phyloP scores from a whole-genome alignment of 1,139 yeast species.

The Protomyces macrosporus region DNA sequence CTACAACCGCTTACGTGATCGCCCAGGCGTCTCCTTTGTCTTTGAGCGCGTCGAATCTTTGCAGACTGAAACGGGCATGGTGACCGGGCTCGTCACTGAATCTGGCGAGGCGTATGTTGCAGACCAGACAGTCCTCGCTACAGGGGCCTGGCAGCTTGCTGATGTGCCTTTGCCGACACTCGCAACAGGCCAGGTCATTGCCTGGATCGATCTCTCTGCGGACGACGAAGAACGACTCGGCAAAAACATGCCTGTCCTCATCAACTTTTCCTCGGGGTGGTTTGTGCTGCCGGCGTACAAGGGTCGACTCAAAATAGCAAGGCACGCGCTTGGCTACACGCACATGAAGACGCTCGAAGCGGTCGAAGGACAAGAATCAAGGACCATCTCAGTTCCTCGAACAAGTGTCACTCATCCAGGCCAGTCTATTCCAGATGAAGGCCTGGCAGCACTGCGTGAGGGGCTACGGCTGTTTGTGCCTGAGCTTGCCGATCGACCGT shows the following conservation, averaged over 20 bases:
- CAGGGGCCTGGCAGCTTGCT: slow-evolving; percentile 43
- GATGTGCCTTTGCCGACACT: slow-evolving; percentile 11
- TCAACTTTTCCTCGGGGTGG: slow-evolving; percentile 48
- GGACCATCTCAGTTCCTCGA: slow-evolving; percentile 9
- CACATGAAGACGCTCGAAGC: slow-evolving; percentile 11
- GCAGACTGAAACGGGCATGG: slow-evolving; percentile 30
- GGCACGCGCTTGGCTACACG: slow-evolving; percentile 32
- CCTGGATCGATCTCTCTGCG: slow-evolving; percentile 30
- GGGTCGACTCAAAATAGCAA: slow-evolving; percentile 42
- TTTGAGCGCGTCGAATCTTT: slow-evolving; percentile 36
- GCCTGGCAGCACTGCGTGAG: slow-evolving; percentile 27
- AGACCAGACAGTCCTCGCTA: slow-evolving; percentile 41
- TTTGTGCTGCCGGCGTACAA: slow-evolving; percentile 46
- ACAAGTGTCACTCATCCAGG: slow-evolving; percentile 13
- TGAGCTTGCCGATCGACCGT: slow-evolving; percentile 30
- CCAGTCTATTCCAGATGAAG: slow-evolving; percentile 30
- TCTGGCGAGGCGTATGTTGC: slow-evolving; percentile 39
- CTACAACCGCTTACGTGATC: slow-evolving; percentile 35
- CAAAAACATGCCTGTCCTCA: slow-evolving; percentile 43
- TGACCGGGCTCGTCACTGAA: slow-evolving; percentile 37
- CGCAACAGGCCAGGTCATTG: slow-evolving; percentile 34
- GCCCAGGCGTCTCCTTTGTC: slow-evolving; percentile 34
- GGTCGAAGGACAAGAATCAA: not conserved
- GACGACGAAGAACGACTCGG: slow-evolving; percentile 33
- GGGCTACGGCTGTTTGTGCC: slow-evolving; percentile 29